Conservation (phyloP, 2,329 filamentous ascomycete genomes). For the Apiospora saccharicola region DNA sequence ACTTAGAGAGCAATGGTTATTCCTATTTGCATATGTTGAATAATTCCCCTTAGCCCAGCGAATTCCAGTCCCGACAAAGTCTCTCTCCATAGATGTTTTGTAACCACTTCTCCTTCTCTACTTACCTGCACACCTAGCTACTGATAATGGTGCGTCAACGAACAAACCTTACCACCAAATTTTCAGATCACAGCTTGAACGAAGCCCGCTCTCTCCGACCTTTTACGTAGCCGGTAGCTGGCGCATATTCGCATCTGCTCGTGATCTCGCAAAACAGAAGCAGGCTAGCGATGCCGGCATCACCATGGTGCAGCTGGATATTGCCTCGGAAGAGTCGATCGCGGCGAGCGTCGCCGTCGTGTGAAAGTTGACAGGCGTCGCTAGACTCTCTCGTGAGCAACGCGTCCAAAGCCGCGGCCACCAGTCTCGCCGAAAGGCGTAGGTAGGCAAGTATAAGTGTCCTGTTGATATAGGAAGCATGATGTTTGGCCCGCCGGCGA, state of each 20-base stretch:
- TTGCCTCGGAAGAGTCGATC: conserved; percentile 8
- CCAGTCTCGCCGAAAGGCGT: conserved; percentile 36
- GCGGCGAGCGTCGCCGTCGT: conserved; percentile 22
- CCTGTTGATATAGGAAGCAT: no score
- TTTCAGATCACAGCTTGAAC: conserved; percentile 23
- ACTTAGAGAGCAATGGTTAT: no score
- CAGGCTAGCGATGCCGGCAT: not conserved
- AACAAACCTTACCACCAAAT: conserved; percentile 26
- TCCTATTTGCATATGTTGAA: not conserved
- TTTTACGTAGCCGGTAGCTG: conserved; percentile 24
- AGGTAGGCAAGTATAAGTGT: no score
- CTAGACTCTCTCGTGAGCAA: conserved; percentile 24
- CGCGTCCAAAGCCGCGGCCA: conserved; percentile 40
- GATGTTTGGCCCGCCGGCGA: no score
- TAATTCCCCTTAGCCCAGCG: conserved; percentile 25
- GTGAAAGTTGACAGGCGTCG: not conserved
- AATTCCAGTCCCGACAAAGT: conserved; percentile 36
- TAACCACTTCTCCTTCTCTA: conserved; percentile 27
- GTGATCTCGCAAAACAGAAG: conserved; percentile 15
- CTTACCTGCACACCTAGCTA: not conserved
- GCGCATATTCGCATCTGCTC: conserved; percentile 25
- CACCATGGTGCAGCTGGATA: conserved; percentile 4
- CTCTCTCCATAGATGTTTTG: conserved; percentile 35
- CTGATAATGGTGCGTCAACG: not conserved
- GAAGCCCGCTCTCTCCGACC: conserved; percentile 21